Evolutionary conservation across 805 yeast species (phyloP), one percentile per base, ranked within the genome.

Genomic region (Starmera quercuum): DNA sequence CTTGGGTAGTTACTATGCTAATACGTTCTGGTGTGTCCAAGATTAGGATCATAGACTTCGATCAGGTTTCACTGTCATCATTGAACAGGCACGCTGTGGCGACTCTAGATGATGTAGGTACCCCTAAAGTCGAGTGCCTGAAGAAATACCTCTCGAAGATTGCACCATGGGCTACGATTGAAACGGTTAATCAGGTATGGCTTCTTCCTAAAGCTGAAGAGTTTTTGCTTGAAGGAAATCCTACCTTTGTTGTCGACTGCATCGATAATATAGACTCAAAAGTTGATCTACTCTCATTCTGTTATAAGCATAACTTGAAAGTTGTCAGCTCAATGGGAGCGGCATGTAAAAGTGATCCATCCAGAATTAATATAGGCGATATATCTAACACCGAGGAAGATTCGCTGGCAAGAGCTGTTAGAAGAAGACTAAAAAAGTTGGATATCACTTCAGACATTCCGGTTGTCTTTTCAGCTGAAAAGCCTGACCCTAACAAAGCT

Each of bases 221-320:
- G 39, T 63, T 88, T 31, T 56, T 81, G 15, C 55, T 64, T 24
- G 66, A 66, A 27, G 73, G 71, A 2, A 57, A 62, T 11, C 95
- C 95, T 5, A 78, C 83, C 26, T 83, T 76, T 51, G 76, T 92
- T 18, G 83, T 92, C 20, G 99, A 92, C 53, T 92, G 97, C 61
- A 92, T 92, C 45, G 99, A 92, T 59, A 92, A 92, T 54, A 81
- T 92, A 39, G 95, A 90, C 47, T 88, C 97, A n/a, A 92, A 92
- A 51, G 94, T 88, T 19, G 98, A 92, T 49, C 63, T 92, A 33
- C 63, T 92, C 44, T 78, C 78, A 21, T 88, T 69, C 58, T 80
- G 95, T 44, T 63, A 78, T 52, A 65, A 68, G 13, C 60, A 75
- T 29, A 56, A 67, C 2, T 53, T 90, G 22, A 74, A 73, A n/a